These are phyloP conservation scores for Jasminum sambac DNA, from an alignment of 257 asterid species.

Conservation along the genomic window DNA sequence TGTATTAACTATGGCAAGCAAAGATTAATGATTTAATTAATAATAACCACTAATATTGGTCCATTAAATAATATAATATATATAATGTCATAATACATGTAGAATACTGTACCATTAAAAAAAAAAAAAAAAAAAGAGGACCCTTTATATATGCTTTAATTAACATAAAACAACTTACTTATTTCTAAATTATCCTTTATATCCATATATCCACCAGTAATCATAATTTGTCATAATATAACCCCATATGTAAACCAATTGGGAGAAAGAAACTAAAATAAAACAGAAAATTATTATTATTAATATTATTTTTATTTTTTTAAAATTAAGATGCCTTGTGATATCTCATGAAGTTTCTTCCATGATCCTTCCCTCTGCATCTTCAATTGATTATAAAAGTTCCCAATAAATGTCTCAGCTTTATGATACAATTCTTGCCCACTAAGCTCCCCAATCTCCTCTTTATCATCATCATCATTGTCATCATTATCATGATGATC, in stretches of 20 bases:
- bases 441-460: slow-evolving; percentile 28
- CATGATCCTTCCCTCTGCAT: slow-evolving; percentile 66
- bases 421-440: slow-evolving; percentile 51
- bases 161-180: not conserved
- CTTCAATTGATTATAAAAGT: slow-evolving; percentile 61
- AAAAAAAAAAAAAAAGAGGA: not conserved
- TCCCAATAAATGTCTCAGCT: slow-evolving; percentile 68
- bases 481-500: slow-evolving; percentile 10
- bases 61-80: no score
- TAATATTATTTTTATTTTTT: no score
- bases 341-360: slow-evolving; percentile 38
- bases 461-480: slow-evolving; percentile 25
- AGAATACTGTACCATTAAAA: no score
- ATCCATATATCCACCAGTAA: not conserved
- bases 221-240: no score
- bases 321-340: slow-evolving; percentile 32
- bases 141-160: not conserved
- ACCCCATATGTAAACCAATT: not conserved
- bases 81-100: not conserved
- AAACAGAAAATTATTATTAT: not conserved
- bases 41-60: not conserved
- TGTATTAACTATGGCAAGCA: no score
- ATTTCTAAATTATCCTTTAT: not conserved
- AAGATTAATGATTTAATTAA: no score
- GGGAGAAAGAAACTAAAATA: not conserved